phyloP scores from a whole-genome alignment of 1,139 yeast genomes.

The Saccharomyces hybrid region DNA sequence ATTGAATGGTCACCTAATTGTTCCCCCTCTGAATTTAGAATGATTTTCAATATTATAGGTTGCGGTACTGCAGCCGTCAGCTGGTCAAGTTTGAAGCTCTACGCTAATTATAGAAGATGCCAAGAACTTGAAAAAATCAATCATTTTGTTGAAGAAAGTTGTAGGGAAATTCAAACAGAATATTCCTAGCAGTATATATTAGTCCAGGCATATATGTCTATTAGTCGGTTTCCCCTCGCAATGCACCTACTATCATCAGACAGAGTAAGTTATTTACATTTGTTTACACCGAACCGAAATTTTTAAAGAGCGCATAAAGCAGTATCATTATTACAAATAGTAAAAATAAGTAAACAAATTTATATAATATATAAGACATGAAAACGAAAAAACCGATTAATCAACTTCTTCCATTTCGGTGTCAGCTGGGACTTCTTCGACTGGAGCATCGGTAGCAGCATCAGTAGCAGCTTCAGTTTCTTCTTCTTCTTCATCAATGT shows the following conservation, averaged over 20 bases:
- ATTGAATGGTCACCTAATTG: slow-evolving; percentile 3
- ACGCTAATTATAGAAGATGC: not conserved
- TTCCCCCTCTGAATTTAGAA: slow-evolving; percentile 10
- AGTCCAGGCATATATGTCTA: not conserved
- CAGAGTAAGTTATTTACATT: no score
- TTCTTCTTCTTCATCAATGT: slow-evolving; percentile 84
- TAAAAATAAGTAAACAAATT: not conserved
- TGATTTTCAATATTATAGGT: slow-evolving; percentile 35
- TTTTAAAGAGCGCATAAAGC: not conserved
- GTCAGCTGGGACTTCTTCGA: slow-evolving; percentile 67
- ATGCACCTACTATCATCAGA: no score
- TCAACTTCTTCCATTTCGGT: slow-evolving; percentile 99
- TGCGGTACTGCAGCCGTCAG: slow-evolving; percentile 4
- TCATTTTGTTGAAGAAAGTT: not conserved
- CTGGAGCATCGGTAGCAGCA: slow-evolving; percentile 45
- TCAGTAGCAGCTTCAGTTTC: slow-evolving; percentile 38
- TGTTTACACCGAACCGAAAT: not conserved
- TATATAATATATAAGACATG: not conserved
- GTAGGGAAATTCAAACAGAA: not conserved
- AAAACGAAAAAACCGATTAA: slow-evolving; percentile 35
- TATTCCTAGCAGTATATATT: not conserved
- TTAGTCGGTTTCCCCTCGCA: no score
- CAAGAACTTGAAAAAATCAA: not conserved
- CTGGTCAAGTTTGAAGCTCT: not conserved
- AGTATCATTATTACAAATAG: not conserved